A percentile compares a stretch with the other conserved stretches of the same genome.
Evolutionary conservation across 768 basidiomycete species (phyloP).

Genomic region (Saitozyma podzolica): DNA sequence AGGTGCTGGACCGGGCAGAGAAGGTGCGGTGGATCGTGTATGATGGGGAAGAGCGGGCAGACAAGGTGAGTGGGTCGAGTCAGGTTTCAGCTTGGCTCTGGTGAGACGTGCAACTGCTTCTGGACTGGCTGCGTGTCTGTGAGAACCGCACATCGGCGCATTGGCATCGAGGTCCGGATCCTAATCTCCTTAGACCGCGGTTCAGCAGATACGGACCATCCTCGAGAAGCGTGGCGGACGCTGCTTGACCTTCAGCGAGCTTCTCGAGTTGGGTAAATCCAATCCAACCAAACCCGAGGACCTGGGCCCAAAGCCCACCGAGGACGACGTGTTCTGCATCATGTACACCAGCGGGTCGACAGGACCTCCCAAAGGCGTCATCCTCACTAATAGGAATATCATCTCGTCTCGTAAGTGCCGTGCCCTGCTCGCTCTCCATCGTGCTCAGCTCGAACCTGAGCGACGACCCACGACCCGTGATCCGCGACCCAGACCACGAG

Average conservation of each 20-base stretch:
- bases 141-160: neutral
- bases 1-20: constrained; percentile 70
- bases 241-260: constrained; percentile 65
- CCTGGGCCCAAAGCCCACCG: constrained; percentile 53
- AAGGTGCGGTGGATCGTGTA: constrained; percentile 76
- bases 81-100: no score
- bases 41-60: constrained; percentile 60
- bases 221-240: constrained; percentile 64
- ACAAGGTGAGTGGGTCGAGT: constrained; percentile 24
- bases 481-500: no score
- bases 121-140: neutral
- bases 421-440: neutral
- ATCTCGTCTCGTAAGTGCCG: constrained; percentile 61
- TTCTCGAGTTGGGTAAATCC: constrained; percentile 65
- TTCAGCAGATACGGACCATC: constrained; percentile 38
- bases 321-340: constrained; percentile 63
- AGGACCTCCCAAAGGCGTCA: constrained; percentile 89
- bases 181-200: constrained; percentile 1
- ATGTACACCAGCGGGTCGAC: constrained; percentile 77
- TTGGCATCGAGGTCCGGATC: no score
- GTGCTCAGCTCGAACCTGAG: no score
- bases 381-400: constrained; percentile 81
- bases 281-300: constrained; percentile 60
- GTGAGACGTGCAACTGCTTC: neutral
- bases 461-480: no score